Evolutionary conservation across 2,329 filamentous ascomycete genomes (phyloP).

Genomic region (Aspergillus udagawae): DNA sequence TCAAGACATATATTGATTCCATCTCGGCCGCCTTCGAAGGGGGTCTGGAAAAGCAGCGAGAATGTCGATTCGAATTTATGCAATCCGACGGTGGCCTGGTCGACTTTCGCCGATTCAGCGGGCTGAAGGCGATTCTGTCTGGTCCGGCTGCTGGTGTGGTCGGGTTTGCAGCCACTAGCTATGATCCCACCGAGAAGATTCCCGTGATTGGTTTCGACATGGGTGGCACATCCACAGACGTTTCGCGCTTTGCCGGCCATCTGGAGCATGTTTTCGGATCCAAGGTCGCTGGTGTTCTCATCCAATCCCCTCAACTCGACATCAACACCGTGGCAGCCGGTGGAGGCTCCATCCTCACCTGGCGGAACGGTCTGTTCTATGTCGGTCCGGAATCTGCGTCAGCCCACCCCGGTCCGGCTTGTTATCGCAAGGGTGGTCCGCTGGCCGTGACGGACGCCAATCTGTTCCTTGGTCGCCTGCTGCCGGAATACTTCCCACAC

Average conservation of each 20-base stretch:
- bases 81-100: conserved; percentile 76
- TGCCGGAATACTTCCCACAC: conserved; percentile 92
- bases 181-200: conserved; percentile 74
- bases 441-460: conserved; percentile 92
- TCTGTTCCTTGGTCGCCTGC: conserved; percentile 74
- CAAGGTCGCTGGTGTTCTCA: conserved; percentile 88
- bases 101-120: conserved; percentile 64
- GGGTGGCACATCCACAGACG: conserved; percentile 87
- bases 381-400: conserved; percentile 90
- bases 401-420: conserved; percentile 86
- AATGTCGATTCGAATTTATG: conserved; percentile 90
- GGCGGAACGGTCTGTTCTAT: conserved; percentile 83
- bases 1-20: conserved; percentile 65
- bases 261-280: conserved; percentile 95
- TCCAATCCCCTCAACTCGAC: conserved; percentile 86
- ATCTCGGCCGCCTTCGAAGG: conserved; percentile 64
- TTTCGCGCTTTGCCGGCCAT: conserved; percentile 79
- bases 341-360: conserved; percentile 67
- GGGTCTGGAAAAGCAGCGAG: conserved; percentile 70
- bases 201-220: conserved; percentile 95
- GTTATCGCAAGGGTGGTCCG: conserved; percentile 87
- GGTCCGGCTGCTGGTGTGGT: conserved; percentile 93
- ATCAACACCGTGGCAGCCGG: conserved; percentile 95
- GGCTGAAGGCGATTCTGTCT: conserved; percentile 80
- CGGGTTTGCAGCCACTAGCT: conserved; percentile 86